Evolutionary conservation across 768 basidiomycete species (phyloP), one percentile per base, ranked within the genome.

Genomic region (Russula compacta): DNA sequence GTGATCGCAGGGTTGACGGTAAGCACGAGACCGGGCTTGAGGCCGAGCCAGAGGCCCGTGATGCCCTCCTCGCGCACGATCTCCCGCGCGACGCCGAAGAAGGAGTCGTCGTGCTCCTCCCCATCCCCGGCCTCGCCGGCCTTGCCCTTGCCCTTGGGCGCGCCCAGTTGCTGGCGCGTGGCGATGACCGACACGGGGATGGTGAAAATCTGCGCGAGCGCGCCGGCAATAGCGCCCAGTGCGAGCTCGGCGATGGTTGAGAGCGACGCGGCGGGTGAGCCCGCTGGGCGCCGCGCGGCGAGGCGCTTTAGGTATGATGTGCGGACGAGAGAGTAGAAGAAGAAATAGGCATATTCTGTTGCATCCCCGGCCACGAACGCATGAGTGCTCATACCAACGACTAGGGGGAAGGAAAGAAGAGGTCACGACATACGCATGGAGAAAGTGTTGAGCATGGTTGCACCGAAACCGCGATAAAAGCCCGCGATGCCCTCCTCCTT

Each of bases 1-100:
- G 95, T 99, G 72, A 99, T 98, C 24, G 95, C 93, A 5, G 97
- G 95, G 73, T 98, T 98, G 56, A 94, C 85, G 38, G 95, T 98
- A 38, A 99, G 80, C n/a, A 98, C 92, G 66, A 99, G 75, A 43
- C 91, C 85, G 2, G 97, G 95, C 71, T 87, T 90, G 62, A 98
- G 76, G 7, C 97, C 97, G 6, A 93, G 79, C 97, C 97, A 99
- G 2, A 98, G 76, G 9, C 92, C 95, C 0, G 83, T 79, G 2
- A 92, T 76, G 56, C 93, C 93, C 62, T 95, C 92, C 72, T 95
- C 92, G 1, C 83, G 81, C 43, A 98, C 77, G 69, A 99, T 97
- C 71, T 95, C 90, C 12, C 80, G 79, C 8, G 86, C 92, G 9
- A 97, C 88, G 35, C 77, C 79, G 21, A 89, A 63, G 75, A 99